phyloP scores from a whole-genome alignment of 202 grass and related monocot genomes.

The Dendrocalamus latiflorus region DNA sequence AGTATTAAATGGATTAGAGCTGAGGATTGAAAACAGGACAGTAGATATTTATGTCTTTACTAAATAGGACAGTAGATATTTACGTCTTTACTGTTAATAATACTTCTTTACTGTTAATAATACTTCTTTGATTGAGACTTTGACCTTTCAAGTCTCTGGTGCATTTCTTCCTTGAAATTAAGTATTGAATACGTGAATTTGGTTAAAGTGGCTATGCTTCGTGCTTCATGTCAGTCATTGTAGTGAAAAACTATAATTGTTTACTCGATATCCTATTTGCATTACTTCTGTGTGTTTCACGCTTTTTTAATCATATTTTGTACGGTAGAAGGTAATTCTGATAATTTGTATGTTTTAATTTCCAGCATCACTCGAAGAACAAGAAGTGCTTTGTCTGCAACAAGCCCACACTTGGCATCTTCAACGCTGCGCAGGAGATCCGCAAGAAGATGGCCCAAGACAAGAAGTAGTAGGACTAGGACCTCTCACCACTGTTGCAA shows the following conservation, averaged over 20 bases:
- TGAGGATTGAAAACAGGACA: no score
- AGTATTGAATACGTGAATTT: background rate
- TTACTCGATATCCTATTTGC: background rate
- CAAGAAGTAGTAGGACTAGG: conserved; percentile 49
- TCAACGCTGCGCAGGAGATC: conserved; percentile 67
- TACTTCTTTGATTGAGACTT: background rate
- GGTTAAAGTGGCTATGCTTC: background rate
- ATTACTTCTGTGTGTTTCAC: background rate
- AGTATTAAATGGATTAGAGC: no score
- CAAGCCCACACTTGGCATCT: conserved; percentile 68
- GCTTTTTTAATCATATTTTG: background rate
- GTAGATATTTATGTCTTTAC: no score
- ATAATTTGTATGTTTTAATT: background rate
- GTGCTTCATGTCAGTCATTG: background rate
- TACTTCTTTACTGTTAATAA: background rate
- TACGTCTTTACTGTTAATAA: no score
- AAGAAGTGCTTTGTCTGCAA: conserved; percentile 81
- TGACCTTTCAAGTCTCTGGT: background rate
- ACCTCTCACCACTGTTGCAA: background rate
- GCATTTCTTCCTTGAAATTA: background rate
- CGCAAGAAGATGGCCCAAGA: conserved; percentile 60
- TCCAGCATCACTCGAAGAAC: conserved; percentile 78
- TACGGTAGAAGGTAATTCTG: background rate
- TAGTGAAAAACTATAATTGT: background rate
- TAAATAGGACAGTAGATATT: no score